phyloP scores from a whole-genome alignment of 345 rosid genomes.

The Gossypium raimondii region DNA sequence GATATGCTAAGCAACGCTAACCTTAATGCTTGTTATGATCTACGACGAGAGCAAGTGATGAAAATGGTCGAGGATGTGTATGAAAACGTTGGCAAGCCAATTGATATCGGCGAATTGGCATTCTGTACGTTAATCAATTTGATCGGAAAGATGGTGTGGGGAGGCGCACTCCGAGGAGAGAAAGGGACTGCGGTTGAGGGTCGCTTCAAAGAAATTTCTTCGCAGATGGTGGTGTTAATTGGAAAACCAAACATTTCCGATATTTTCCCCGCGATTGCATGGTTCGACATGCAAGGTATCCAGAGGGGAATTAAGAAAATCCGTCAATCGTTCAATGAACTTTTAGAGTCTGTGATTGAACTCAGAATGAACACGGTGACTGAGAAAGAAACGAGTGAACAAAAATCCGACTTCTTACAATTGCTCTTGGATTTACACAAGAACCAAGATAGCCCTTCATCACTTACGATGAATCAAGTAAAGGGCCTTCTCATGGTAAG shows the following conservation, averaged over 20 bases:
- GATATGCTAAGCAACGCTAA: too few species aligned
- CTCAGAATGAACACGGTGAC: not conserved
- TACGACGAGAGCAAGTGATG: too few species aligned
- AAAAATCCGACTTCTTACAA: slow-evolving; percentile 25
- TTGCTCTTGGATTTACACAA: slow-evolving; percentile 22
- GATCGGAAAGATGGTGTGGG: slow-evolving; percentile 31
- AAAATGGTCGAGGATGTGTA: too few species aligned
- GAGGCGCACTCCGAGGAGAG: slow-evolving; percentile 19
- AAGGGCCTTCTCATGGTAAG: slow-evolving; percentile 37
- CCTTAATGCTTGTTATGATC: too few species aligned
- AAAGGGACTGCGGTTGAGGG: not conserved
- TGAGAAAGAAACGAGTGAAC: not conserved
- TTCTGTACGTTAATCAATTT: not conserved
- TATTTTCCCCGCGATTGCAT: too few species aligned
- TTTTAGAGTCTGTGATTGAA: slow-evolving; percentile 23
- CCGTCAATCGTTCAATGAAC: not conserved
- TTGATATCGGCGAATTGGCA: too few species aligned
- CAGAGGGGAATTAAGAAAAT: not conserved
- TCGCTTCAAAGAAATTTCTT: slow-evolving; percentile 13
- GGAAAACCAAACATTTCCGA: too few species aligned
- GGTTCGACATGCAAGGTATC: too few species aligned
- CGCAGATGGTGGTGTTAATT: too few species aligned
- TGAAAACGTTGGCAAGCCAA: too few species aligned
- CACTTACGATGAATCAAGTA: slow-evolving; percentile 21
- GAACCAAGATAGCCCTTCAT: slow-evolving; percentile 14